Conservation (phyloP, 2,329 filamentous ascomycete genomes). For the Calonectria multiphialidica region DNA sequence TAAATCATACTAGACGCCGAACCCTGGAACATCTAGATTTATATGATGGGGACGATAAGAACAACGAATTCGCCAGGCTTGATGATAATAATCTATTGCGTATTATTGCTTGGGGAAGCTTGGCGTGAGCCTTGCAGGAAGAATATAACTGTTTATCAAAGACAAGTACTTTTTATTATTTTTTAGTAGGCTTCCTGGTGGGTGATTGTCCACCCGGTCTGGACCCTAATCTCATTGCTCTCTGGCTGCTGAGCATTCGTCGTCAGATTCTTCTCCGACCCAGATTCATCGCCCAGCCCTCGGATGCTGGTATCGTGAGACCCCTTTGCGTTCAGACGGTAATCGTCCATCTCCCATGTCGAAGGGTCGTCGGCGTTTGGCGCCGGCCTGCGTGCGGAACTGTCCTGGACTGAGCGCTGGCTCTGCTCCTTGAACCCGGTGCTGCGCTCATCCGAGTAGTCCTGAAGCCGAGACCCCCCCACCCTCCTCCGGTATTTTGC, state of each 20-base stretch:
- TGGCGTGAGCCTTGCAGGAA: background rate
- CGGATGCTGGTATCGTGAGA: conserved; percentile 26
- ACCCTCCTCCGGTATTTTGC: conserved; percentile 47
- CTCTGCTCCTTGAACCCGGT: conserved; percentile 35
- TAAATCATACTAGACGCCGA: background rate
- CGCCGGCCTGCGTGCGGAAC: background rate
- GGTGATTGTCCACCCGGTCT: conserved; percentile 41
- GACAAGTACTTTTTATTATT: background rate
- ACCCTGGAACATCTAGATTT: background rate
- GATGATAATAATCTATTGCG: background rate
- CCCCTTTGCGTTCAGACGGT: conserved; percentile 26
- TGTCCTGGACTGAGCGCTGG: conserved; percentile 24
- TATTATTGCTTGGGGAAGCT: background rate
- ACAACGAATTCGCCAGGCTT: background rate
- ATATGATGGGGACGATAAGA: no score
- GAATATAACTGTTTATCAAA: background rate
- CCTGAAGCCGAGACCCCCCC: conserved; percentile 45
- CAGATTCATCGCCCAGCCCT: conserved; percentile 34
- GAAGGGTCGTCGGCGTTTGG: conserved; percentile 29
- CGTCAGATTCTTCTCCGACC: conserved; percentile 42
- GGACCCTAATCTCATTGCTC: conserved; percentile 35
- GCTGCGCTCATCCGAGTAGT: conserved; percentile 40
- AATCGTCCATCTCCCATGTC: conserved; percentile 43
- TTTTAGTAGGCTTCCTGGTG: background rate
- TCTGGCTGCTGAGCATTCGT: conserved; percentile 3